Evolutionary conservation across 441 rosid species (phyloP), one percentile per base, ranked within the genome.

Genomic region (Monsonia emarginata): DNA sequence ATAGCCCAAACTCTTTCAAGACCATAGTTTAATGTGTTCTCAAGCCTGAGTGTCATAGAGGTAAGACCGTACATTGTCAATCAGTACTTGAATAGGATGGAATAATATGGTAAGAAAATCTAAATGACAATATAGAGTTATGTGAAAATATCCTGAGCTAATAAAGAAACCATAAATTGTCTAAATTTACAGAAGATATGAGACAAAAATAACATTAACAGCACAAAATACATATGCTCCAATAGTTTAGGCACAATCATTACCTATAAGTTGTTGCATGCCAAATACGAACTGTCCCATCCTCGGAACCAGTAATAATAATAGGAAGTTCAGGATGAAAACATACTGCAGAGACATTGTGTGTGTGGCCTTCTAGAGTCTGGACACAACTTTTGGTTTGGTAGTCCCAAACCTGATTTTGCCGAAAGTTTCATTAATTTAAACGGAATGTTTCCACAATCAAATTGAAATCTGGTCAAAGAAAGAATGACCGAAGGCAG

Each of bases 1-100:
- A 88, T 65, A 32, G 89, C 83, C 99, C 99, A 89, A 38, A 91
- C 97, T 76, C 99, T 77, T 82, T 82, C 92, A 72, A 94, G 92
- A 57, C 92, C 97, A 71, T 86, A 91, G 76, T 85, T 87, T 77
- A 89, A 71, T 16, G 96, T 94, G 70, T 86, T 84, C 81, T 91
- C 96, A 36, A 91, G 90, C 86, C 97, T 94, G 86, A n/a, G 71
- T 69, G 28, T 16, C n/a, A n/a, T n/a, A n/a, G n/a, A n/a, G n/a
- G n/a, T n/a, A n/a, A n/a, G n/a, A n/a, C n/a, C n/a, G n/a, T n/a
- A n/a, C n/a, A n/a, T n/a, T n/a, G n/a, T n/a, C n/a, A n/a, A n/a
- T n/a, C n/a, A n/a, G n/a, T n/a, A n/a, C n/a, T n/a, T n/a, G n/a
- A n/a, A n/a, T n/a, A n/a, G n/a, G n/a, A n/a, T n/a, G n/a, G n/a